Conservation (phyloP, 345 rosid species). For the Murraya paniculata region DNA sequence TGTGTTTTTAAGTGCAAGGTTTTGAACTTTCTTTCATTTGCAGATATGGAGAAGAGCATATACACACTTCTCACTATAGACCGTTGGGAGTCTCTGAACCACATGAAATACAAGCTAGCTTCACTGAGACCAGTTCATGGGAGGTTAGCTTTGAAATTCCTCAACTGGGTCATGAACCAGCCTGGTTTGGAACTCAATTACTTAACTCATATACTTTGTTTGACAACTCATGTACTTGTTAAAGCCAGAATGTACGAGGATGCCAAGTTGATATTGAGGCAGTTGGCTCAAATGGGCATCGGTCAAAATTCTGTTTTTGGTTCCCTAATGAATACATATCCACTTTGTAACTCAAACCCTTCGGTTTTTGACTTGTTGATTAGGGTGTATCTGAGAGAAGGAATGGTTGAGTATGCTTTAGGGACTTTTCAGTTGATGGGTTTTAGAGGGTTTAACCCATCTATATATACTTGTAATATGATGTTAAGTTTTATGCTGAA, state of each 20-base stretch:
- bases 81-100: slow-evolving; percentile 88
- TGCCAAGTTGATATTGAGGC: slow-evolving; percentile 58
- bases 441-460: slow-evolving; percentile 69
- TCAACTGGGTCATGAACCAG: slow-evolving; percentile 64
- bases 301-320: slow-evolving; percentile 54
- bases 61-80: slow-evolving; percentile 68
- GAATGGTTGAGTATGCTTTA: slow-evolving; percentile 56
- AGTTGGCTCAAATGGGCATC: slow-evolving; percentile 42
- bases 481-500: slow-evolving; percentile 57
- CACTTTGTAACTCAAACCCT: slow-evolving; percentile 85
- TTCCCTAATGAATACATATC: slow-evolving; percentile 66
- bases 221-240: slow-evolving; percentile 68
- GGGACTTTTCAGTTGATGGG: slow-evolving; percentile 59
- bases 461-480: slow-evolving; percentile 66
- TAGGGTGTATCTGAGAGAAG: slow-evolving; percentile 59
- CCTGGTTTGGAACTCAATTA: slow-evolving; percentile 65
- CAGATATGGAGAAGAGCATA: slow-evolving; percentile 69
- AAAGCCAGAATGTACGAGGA: slow-evolving; percentile 80
- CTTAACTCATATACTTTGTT: slow-evolving; percentile 51
- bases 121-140: slow-evolving; percentile 83
- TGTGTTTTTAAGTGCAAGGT: not conserved
- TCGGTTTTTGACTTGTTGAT: slow-evolving; percentile 80
- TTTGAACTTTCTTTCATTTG: not conserved
- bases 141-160: slow-evolving; percentile 77
- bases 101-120: slow-evolving; percentile 68